Percentiles rank a stretch among this genome's conserved stretches.
Conservation (phyloP, 495 filamentous ascomycete species). For the Penicillium steckii region DNA sequence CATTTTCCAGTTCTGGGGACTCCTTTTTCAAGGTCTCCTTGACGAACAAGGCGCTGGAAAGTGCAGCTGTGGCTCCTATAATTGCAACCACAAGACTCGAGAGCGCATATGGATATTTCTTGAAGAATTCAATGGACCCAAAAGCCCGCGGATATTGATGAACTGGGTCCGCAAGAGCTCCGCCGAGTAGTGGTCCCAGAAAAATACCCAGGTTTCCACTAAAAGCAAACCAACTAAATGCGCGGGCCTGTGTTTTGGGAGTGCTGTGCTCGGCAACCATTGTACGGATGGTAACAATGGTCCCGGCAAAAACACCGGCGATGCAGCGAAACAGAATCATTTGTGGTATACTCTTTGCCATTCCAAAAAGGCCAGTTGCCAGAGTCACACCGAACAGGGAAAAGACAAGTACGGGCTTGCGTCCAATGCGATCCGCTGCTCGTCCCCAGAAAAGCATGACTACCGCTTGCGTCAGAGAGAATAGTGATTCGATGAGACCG, state of each 20-base stretch:
- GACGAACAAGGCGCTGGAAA: slow-evolving; percentile 48
- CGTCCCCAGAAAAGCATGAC: slow-evolving; percentile 61
- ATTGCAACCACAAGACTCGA: slow-evolving; percentile 52
- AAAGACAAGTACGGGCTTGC: slow-evolving; percentile 64
- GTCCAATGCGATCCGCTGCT: slow-evolving; percentile 62
- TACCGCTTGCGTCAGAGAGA: slow-evolving; percentile 65
- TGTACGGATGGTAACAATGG: slow-evolving; percentile 65
- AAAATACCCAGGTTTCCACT: slow-evolving; percentile 67
- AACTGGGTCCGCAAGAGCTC: slow-evolving; percentile 60
- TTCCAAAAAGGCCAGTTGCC: slow-evolving; percentile 59
- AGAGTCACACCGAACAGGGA: slow-evolving; percentile 59
- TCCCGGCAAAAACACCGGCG: slow-evolving; percentile 68
- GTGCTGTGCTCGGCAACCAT: slow-evolving; percentile 72
- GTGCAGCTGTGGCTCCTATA: slow-evolving; percentile 48
- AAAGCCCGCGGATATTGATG: slow-evolving; percentile 56
- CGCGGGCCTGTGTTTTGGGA: slow-evolving; percentile 60
- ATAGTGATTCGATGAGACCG: slow-evolving; percentile 70
- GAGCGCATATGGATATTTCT: slow-evolving; percentile 63
- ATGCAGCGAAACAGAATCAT: slow-evolving; percentile 66
- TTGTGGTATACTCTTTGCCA: slow-evolving; percentile 58
- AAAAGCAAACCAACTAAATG: slow-evolving; percentile 74
- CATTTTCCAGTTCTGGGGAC: slow-evolving; percentile 3
- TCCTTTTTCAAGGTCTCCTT: slow-evolving; percentile 53
- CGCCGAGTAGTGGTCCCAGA: slow-evolving; percentile 62
- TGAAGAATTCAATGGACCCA: slow-evolving; percentile 52